Conservation (phyloP, 2,329 filamentous ascomycete species). For the Phaeosphaeria sp. region DNA sequence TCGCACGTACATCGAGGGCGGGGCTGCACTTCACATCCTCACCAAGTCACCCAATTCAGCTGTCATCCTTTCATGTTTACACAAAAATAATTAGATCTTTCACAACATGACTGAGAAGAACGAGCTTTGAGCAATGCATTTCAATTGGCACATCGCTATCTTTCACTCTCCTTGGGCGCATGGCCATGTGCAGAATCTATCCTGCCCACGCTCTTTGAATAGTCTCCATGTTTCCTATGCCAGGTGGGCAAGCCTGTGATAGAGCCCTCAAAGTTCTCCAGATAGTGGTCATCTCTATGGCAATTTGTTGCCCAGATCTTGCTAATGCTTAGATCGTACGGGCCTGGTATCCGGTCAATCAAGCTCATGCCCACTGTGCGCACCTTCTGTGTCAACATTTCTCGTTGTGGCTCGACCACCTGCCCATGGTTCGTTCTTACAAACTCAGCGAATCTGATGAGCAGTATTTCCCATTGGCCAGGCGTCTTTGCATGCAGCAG, state of each 20-base stretch:
- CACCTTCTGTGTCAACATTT: constrained; percentile 86
- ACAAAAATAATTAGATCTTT: too few species aligned
- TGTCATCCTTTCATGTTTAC: too few species aligned
- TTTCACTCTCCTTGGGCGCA: constrained; percentile 13
- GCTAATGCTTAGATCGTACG: constrained; percentile 86
- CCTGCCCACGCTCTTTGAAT: constrained; percentile 23
- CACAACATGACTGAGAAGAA: neutral
- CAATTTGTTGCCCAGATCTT: constrained; percentile 90
- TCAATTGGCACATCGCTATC: constrained; percentile 7
- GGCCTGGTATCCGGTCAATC: constrained; percentile 86
- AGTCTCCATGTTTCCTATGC: constrained; percentile 21
- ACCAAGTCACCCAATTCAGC: too few species aligned
- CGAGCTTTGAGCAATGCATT: neutral
- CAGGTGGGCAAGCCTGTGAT: constrained; percentile 33
- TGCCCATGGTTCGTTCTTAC: constrained; percentile 93
- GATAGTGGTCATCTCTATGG: constrained; percentile 42
- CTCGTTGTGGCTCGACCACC: constrained; percentile 90
- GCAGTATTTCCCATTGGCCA: constrained; percentile 93
- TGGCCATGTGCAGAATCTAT: constrained; percentile 19
- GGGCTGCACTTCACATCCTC: neutral
- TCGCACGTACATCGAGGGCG: neutral
- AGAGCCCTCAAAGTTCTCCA: constrained; percentile 30
- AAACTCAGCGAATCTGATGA: constrained; percentile 90
- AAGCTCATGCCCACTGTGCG: constrained; percentile 84
- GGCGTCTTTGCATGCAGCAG: constrained; percentile 78